Base-by-base conservation (phyloP, 495 filamentous ascomycete species). In the Durotheca rogersii region DNA sequence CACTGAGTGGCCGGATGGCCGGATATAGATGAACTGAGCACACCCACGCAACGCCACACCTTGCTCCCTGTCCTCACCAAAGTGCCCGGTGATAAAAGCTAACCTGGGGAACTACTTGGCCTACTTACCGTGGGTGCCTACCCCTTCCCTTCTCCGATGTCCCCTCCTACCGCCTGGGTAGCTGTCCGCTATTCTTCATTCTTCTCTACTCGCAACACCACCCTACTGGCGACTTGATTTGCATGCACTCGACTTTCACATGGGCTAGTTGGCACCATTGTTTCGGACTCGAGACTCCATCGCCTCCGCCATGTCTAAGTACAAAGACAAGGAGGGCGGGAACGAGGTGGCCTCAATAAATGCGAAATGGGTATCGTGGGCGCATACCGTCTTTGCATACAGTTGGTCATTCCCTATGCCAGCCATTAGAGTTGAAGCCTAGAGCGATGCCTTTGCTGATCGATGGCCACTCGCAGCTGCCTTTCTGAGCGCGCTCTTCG, bases 331-430 rank as follows among this genome's bases (percentile, higher is more conserved):
- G 58, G 73, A 76, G 41, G 57, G 50, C 58, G 90, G 90, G 69
- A 85, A 90, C 62, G 81, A 88, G 40, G 81, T 96, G 44, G 78
- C 86, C 56, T 76, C 87, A 47, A 71, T 97, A 39, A 90, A 89
- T 59, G 94, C 89, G 58, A 87, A 87, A 79, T 97, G 90, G 90
- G 74, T 99, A 46, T 85, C 90, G 16, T 93, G 86, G 82, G 64
- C 82, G 35, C 94, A 99, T 72, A 97, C 94, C 9, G 65, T 76
- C 35, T 74, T 86, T 42, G 93, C 92, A 29, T 96, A 95, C 61
- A 65, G 85, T 88, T 50, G 47, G 79, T 69, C 41, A 15, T 17
- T n/a, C n/a, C n/a, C n/a, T n/a, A n/a, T n/a, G n/a, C n/a, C n/a
- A n/a, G n/a, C n/a, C n/a, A n/a, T n/a, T n/a, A n/a, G n/a, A n/a